phyloP scores from a whole-genome alignment of 1,139 yeast genomes.

The Hansenula sp. region DNA sequence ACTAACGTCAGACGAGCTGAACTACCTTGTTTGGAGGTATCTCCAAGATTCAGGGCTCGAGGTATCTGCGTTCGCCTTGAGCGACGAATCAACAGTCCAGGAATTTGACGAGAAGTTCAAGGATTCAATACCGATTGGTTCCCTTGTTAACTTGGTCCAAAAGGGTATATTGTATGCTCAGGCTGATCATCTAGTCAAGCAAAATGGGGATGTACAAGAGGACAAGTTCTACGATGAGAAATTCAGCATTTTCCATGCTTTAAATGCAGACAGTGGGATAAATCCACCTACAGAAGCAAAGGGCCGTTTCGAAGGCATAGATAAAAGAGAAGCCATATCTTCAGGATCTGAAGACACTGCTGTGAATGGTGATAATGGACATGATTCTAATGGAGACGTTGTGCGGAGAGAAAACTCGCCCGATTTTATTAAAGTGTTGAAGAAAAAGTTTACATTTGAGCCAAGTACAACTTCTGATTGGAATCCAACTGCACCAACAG shows the following conservation, averaged over 20 bases:
- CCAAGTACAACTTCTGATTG: constrained; percentile 33
- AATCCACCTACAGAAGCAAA: constrained; percentile 26
- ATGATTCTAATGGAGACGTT: constrained; percentile 5
- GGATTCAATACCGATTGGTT: constrained; percentile 60
- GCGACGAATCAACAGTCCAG: constrained; percentile 66
- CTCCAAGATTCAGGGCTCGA: constrained; percentile 84
- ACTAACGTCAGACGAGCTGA: constrained; percentile 77
- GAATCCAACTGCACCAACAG: constrained; percentile 32
- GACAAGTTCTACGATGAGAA: constrained; percentile 23
- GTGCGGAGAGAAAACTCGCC: constrained; percentile 16
- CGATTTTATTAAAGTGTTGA: constrained; percentile 30
- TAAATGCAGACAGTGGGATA: constrained; percentile 27
- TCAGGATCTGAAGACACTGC: constrained; percentile 8
- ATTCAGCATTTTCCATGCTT: constrained; percentile 37
- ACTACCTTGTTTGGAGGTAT: constrained; percentile 91
- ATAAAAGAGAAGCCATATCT: constrained; percentile 9
- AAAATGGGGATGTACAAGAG: constrained; percentile 28
- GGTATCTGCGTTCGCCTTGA: constrained; percentile 76
- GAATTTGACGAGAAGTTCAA: constrained; percentile 50
- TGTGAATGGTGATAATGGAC: constrained; percentile 6
- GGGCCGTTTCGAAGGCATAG: constrained; percentile 25
- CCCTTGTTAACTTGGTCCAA: constrained; percentile 76
- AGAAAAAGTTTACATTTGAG: constrained; percentile 27
- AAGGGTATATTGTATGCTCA: constrained; percentile 75
- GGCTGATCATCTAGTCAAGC: constrained; percentile 43